Base-by-base conservation (phyloP, 1,139 yeast genomes). In the Geotrichum candidum region DNA sequence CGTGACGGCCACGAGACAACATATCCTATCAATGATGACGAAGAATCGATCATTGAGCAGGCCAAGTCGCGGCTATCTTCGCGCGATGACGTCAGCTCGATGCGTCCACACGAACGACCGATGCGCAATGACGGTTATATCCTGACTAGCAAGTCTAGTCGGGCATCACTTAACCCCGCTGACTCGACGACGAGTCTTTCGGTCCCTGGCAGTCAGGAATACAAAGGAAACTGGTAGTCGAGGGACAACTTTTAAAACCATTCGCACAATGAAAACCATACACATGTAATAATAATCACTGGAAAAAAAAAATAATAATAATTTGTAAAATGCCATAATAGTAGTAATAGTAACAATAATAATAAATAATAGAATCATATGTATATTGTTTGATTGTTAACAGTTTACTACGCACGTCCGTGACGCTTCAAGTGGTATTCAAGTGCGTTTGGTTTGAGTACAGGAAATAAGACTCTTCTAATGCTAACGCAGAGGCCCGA, bases 1-100 rank as follows among this genome's bases (percentile, higher is more conserved):
- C 84, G 90, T 83, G 88, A 72, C 57, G 77, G 76, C 7, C 58
- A 59, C 54, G 29, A 35, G 33, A 46, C 54, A 51, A 48, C 51
- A 7, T 41, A 38, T 25, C 6, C 41, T 10, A n/a, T 15, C 54
- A 45, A 23, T 22, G 58, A 60, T 33, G 60, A 60, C 45, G 60
- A 57, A 27, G 59, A 56, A 51, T 51, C 58, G 9, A n/a, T 45
- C 22, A 29, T 53, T 31, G 55, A 53, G 45, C 45, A 38, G 18
- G 45, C 45, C 45, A 38, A 38, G n/a, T 38, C 45, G 45, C 45
- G 45, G 18, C 45, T 38, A 13, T 38, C 45, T 15, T 38, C 18
- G 45, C 45, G 45, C 45, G 18, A 38, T 38, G 45, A 38, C 18
- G 33, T 29, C 33, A 38, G 6, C 10, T 38, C 45, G 6, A 38